These are phyloP conservation scores for Trichoderma endophyticum DNA, from an alignment of 2,329 filamentous ascomycete genomes.

Conservation along the genomic window DNA sequence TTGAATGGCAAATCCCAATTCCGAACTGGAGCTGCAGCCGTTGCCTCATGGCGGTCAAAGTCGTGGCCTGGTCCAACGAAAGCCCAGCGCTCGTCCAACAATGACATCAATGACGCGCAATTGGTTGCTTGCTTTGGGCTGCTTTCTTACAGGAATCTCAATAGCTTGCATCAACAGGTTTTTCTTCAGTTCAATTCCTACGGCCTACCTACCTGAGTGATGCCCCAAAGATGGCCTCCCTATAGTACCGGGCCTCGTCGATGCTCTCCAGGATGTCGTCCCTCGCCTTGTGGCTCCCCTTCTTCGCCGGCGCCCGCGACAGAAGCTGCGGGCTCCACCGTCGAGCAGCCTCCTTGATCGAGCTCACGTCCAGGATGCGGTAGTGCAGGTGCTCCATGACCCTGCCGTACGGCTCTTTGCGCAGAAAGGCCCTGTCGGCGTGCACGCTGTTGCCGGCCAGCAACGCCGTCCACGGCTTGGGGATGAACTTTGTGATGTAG, in stretches of 20 bases:
- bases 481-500: slow-evolving; percentile 73
- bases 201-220: neutral
- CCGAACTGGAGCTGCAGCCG: slow-evolving; percentile 1
- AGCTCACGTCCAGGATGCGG: slow-evolving; percentile 86
- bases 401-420: slow-evolving; percentile 66
- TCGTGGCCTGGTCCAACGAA: slow-evolving; percentile 8
- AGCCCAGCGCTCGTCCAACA: slow-evolving; percentile 10
- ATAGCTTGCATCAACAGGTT: neutral
- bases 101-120: slow-evolving; percentile 13
- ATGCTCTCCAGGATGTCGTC: slow-evolving; percentile 96
- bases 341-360: slow-evolving; percentile 83
- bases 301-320: slow-evolving; percentile 66
- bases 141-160: neutral
- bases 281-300: slow-evolving; percentile 73
- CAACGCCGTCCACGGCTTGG: slow-evolving; percentile 63
- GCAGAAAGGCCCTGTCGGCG: slow-evolving; percentile 79
- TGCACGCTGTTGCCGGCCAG: slow-evolving; percentile 93
- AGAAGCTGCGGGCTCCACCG: slow-evolving; percentile 65
- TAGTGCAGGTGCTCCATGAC: slow-evolving; percentile 81
- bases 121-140: neutral
- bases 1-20: neutral
- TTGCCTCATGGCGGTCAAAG: slow-evolving; percentile 6
- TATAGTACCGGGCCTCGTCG: slow-evolving; percentile 82
- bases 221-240: slow-evolving; percentile 60
- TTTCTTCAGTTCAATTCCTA: neutral